Conservation (phyloP, 768 basidiomycete genomes). For the Vararia minispora region DNA sequence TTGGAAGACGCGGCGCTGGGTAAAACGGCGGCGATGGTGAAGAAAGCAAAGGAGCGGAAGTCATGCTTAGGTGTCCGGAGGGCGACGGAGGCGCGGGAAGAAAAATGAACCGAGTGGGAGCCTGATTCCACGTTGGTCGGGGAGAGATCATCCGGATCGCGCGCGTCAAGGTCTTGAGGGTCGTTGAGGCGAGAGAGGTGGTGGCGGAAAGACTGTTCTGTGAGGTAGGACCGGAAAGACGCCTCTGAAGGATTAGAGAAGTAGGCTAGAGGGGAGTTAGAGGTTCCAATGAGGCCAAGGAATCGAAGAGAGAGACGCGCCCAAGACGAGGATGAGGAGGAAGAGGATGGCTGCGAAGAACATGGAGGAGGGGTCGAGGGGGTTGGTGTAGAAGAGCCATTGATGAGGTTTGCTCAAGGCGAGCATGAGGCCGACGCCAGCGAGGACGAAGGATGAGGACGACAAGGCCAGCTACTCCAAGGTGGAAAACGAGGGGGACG, state of each 20-base stretch:
- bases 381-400: conserved; percentile 38
- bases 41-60: conserved; percentile 78
- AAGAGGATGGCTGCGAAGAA: conserved; percentile 59
- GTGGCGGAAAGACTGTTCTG: conserved; percentile 94
- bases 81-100: conserved; percentile 85
- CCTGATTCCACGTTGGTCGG: conserved; percentile 15
- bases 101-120: conserved; percentile 65
- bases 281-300: conserved; percentile 1
- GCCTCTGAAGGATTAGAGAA: conserved; percentile 91
- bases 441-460: conserved; percentile 31
- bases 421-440: conserved; percentile 49
- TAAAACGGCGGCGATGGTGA: conserved; percentile 73
- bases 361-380: conserved; percentile 58
- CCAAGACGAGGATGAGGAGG: conserved; percentile 61
- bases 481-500: no score
- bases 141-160: conserved; percentile 18
- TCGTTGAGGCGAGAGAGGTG: conserved; percentile 83
- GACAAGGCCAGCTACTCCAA: conserved; percentile 1
- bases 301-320: conserved; percentile 30
- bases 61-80: conserved; percentile 86
- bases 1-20: conserved; percentile 29
- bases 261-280: conserved; percentile 50
- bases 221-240: conserved; percentile 89
- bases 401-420: conserved; percentile 43
- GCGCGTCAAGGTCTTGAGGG: conserved; percentile 40